phyloP scores from a whole-genome alignment of 1,284 basidiomycete species.

The Leccinum proximum region DNA sequence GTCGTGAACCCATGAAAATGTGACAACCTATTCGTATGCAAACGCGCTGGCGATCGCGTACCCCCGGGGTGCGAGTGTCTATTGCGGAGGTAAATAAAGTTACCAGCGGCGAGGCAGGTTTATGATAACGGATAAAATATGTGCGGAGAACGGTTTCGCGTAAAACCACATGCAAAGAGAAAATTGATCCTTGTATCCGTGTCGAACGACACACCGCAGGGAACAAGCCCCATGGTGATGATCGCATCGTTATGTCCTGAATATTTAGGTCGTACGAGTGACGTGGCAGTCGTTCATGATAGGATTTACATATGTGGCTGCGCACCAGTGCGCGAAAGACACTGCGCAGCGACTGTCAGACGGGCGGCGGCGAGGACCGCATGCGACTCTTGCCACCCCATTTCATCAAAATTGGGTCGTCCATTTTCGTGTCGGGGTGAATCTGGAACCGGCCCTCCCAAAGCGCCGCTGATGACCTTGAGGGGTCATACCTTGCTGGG shows the following conservation, averaged over 20 bases:
- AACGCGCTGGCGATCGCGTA: not conserved
- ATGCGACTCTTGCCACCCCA: conserved; percentile 32
- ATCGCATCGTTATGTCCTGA: conserved; percentile 10
- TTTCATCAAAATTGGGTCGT: conserved; percentile 42
- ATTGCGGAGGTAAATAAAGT: conserved; percentile 16
- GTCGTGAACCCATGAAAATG: conserved; percentile 2
- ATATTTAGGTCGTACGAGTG: conserved; percentile 12
- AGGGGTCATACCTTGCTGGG: conserved; percentile 75
- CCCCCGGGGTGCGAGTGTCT: conserved; percentile 9
- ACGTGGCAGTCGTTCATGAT: conserved; percentile 8
- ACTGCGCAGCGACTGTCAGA: conserved; percentile 15
- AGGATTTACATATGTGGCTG: conserved; percentile 1
- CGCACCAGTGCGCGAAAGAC: conserved; percentile 2
- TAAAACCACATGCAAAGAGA: not conserved
- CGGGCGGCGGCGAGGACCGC: conserved; percentile 16
- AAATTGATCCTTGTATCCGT: not conserved
- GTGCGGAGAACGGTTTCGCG: conserved; percentile 5
- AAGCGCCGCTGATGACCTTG: conserved; percentile 71
- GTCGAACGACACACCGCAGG: conserved; percentile 9
- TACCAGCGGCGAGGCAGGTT: conserved; percentile 11
- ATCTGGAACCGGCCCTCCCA: conserved; percentile 84
- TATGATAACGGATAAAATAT: conserved; percentile 28
- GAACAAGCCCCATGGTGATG: conserved; percentile 7
- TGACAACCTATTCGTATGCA: not conserved
- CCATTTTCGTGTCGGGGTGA: conserved; percentile 75